phyloP scores from a whole-genome alignment of 768 basidiomycete species.

The Tricholoma saponaceum region DNA sequence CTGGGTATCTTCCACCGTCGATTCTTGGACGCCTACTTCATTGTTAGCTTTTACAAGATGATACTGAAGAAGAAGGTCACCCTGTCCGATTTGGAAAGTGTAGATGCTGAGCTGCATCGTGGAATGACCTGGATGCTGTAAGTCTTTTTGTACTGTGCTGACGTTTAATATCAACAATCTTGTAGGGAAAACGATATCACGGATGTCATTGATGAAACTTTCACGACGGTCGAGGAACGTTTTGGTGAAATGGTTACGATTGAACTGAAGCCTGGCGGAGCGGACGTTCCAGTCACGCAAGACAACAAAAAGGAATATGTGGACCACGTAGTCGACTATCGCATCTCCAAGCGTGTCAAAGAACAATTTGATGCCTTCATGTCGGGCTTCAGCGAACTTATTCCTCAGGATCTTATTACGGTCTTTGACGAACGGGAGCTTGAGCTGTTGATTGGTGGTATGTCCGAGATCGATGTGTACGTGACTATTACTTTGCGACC shows the following conservation, averaged over 20 bases:
- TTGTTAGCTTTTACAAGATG: slow-evolving; percentile 99
- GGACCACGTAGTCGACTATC: slow-evolving; percentile 90
- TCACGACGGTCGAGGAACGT: slow-evolving; percentile 94
- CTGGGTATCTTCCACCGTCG: slow-evolving; percentile 98
- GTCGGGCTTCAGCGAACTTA: slow-evolving; percentile 99
- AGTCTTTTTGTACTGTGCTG: slow-evolving; percentile 25
- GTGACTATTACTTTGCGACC: slow-evolving; percentile 24
- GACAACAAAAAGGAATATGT: slow-evolving; percentile 99
- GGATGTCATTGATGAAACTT: slow-evolving; percentile 96
- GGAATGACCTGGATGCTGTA: slow-evolving; percentile 99
- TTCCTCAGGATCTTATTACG: slow-evolving; percentile 95
- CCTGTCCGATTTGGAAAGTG: slow-evolving; percentile 89
- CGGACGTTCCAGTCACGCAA: slow-evolving; percentile 83
- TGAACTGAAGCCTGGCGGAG: slow-evolving; percentile 88
- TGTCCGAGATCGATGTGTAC: slow-evolving; percentile 99
- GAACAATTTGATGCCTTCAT: slow-evolving; percentile 99
- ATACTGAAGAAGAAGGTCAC: slow-evolving; percentile 97
- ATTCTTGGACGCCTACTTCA: slow-evolving; percentile 99
- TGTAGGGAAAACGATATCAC: slow-evolving; percentile 97
- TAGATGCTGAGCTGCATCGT: slow-evolving; percentile 92
- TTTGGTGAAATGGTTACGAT: slow-evolving; percentile 98
- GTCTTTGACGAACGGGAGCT: slow-evolving; percentile 99
- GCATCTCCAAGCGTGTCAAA: slow-evolving; percentile 94
- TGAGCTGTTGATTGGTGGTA: slow-evolving; percentile 95
- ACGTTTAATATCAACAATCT: slow-evolving; percentile 1